Percentiles rank a stretch among this genome's conserved stretches.
These are phyloP conservation scores for Globisporangium paddicum DNA, from an alignment of 352 stramenopile species.

Conservation along the genomic window DNA sequence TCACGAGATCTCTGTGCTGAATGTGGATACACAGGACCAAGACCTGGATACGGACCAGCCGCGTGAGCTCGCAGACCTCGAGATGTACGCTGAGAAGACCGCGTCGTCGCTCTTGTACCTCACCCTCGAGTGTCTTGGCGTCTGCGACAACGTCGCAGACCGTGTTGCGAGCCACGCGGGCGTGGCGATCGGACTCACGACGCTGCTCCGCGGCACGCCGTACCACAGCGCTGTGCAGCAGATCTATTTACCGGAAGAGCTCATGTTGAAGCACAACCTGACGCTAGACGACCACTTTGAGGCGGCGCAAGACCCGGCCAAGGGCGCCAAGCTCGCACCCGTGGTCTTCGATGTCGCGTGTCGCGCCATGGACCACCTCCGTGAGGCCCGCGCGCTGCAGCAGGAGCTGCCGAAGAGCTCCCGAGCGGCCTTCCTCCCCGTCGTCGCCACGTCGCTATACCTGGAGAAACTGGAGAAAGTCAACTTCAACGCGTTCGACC, in stretches of 20 bases:
- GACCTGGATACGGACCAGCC: slow-evolving; percentile 84
- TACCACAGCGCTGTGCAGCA: slow-evolving; percentile 65
- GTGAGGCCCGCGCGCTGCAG: slow-evolving; percentile 54
- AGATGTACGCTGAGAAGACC: slow-evolving; percentile 86
- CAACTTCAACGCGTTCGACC: slow-evolving; percentile 81
- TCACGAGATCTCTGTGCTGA: background rate
- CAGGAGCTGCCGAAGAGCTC: slow-evolving; percentile 45
- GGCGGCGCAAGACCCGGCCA: slow-evolving; percentile 44
- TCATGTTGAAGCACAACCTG: slow-evolving; percentile 72
- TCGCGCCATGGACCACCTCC: slow-evolving; percentile 76
- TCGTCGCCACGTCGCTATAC: slow-evolving; percentile 59
- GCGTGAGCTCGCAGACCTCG: slow-evolving; percentile 63
- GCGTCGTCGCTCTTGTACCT: slow-evolving; percentile 88
- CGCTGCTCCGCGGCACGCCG: slow-evolving; percentile 69
- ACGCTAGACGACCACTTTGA: slow-evolving; percentile 50
- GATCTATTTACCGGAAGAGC: slow-evolving; percentile 77
- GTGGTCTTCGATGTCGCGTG: slow-evolving; percentile 89
- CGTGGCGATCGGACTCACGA: slow-evolving; percentile 82
- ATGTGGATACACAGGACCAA: slow-evolving; percentile 36
- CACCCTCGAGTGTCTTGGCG: slow-evolving; percentile 79
- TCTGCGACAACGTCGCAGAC: slow-evolving; percentile 72
- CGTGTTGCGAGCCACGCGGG: slow-evolving; percentile 81
- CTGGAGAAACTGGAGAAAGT: slow-evolving; percentile 62
- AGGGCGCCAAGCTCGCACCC: slow-evolving; percentile 68
- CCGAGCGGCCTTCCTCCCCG: slow-evolving; percentile 61